Percentiles rank a stretch among this genome's conserved stretches.
phyloP scores from a whole-genome alignment of 768 basidiomycete genomes.

The Scleroderma citrinum region DNA sequence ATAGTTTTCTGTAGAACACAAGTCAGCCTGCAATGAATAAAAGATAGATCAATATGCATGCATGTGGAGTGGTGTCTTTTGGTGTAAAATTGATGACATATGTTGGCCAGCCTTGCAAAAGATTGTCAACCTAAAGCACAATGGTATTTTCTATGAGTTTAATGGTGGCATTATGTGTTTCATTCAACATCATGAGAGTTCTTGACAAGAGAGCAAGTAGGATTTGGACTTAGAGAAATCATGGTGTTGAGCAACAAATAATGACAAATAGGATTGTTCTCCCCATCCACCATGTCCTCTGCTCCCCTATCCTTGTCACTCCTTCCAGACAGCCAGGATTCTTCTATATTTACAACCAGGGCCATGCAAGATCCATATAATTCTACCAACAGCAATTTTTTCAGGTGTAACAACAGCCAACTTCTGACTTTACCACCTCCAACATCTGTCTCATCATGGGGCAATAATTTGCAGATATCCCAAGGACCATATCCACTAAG shows the following conservation, averaged over 20 bases:
- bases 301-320: neutral
- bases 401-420: neutral
- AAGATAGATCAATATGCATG: too few species aligned
- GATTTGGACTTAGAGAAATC: neutral
- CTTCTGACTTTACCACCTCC: neutral
- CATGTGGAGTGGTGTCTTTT: too few species aligned
- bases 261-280: neutral
- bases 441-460: neutral
- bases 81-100: too few species aligned
- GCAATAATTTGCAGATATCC: neutral
- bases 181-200: too few species aligned
- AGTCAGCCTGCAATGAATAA: too few species aligned
- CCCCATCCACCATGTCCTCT: neutral
- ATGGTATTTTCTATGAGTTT: too few species aligned
- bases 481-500: neutral
- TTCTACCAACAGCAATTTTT: neutral
- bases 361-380: too few species aligned
- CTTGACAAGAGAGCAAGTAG: too few species aligned
- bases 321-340: neutral
- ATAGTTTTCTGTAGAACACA: neutral
- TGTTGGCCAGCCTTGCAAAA: too few species aligned
- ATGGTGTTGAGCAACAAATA: neutral
- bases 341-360: too few species aligned
- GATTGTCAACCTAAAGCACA: too few species aligned
- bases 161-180: too few species aligned